Conservation (phyloP, 805 yeast genomes). For the Metschnikowia lochheadii region DNA sequence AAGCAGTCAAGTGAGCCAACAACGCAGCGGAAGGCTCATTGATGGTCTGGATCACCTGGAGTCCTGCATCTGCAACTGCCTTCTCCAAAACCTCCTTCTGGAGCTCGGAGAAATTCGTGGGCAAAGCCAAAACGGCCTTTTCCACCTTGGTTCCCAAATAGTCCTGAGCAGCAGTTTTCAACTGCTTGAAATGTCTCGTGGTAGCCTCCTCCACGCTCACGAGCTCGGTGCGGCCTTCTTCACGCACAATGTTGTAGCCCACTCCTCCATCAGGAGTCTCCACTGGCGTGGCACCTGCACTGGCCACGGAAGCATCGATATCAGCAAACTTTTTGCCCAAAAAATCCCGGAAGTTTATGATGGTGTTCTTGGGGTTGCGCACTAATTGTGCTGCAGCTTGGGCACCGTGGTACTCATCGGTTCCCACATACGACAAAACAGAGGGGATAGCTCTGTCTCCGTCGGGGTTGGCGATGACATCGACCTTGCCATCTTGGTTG, state of each 20-base stretch:
- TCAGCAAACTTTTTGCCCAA: slow-evolving; percentile 72
- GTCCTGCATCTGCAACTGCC: slow-evolving; percentile 66
- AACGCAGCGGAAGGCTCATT: slow-evolving; percentile 92
- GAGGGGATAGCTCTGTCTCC: slow-evolving; percentile 98
- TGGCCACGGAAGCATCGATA: slow-evolving; percentile 60
- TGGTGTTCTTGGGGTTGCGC: slow-evolving; percentile 84
- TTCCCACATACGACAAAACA: slow-evolving; percentile 84
- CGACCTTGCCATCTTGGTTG: slow-evolving; percentile 81
- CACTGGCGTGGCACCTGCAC: slow-evolving; percentile 56
- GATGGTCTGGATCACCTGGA: slow-evolving; percentile 80
- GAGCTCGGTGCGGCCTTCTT: slow-evolving; percentile 47
- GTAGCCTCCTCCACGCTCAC: slow-evolving; percentile 74
- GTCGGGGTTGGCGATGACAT: slow-evolving; percentile 97
- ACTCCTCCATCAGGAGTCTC: slow-evolving; percentile 58
- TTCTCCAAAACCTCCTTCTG: slow-evolving; percentile 63
- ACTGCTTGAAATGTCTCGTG: slow-evolving; percentile 76
- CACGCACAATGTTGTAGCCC: slow-evolving; percentile 58
- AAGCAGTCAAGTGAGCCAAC: slow-evolving; percentile 64
- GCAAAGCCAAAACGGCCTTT: slow-evolving; percentile 84
- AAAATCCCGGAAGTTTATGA: slow-evolving; percentile 89
- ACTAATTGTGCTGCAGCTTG: slow-evolving; percentile 91
- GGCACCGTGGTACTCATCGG: slow-evolving; percentile 95
- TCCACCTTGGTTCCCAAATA: slow-evolving; percentile 78
- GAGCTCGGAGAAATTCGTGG: slow-evolving; percentile 75
- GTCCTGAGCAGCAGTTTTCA: slow-evolving; percentile 87